Evolutionary conservation across 2,329 filamentous ascomycete genomes (phyloP), one percentile per base, ranked within the genome.

Genomic region (Simplicillium aogashimaense): DNA sequence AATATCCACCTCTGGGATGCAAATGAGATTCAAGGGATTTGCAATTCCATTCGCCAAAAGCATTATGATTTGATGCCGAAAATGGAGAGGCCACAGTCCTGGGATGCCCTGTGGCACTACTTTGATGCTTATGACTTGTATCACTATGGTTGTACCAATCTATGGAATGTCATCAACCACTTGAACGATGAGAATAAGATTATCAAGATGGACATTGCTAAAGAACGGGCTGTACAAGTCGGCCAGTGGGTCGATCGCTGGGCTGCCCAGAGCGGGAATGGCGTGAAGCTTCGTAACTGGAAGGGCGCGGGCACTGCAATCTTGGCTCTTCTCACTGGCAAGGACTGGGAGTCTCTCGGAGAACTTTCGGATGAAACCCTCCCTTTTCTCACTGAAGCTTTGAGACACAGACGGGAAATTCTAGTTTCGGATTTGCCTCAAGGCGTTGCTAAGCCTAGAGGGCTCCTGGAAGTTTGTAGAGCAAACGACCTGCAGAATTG

Each of bases 101-200:
- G 60, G 53, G 57, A 60, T 29, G 63, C 68, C 18, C 51, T 74
- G 16, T 72, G 65, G 55, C 47, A 52, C 2, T 73, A 67, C 46
- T 75, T 69, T 36, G 70, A 74, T 45, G 58, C 61, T 1, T 43
- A 52, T 9, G 70, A 74, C 37, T 53, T 75, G 20, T 74, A 69
- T 50, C 36, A 58, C 29, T 55, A 62, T 11, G 71, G 71, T 7
- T 65, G 64, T 0, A 54, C 64, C 44, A 75, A 75, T 44, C 54
- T 74, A 11, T 70, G 63, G 62, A 66, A 65, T 18, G 57, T 73
- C 29, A 47, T 70, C 35, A 58, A 62, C 25, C 57, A 60, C 8
- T 50, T 72, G 2, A 52, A 49, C 32, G 54, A 57, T 13, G 66
- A 70, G 48, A 71, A 69, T 20, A 42, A 50, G 29, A 50, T 54